Conservation (phyloP, 257 asterid species). For the Solanum habrochaites region DNA sequence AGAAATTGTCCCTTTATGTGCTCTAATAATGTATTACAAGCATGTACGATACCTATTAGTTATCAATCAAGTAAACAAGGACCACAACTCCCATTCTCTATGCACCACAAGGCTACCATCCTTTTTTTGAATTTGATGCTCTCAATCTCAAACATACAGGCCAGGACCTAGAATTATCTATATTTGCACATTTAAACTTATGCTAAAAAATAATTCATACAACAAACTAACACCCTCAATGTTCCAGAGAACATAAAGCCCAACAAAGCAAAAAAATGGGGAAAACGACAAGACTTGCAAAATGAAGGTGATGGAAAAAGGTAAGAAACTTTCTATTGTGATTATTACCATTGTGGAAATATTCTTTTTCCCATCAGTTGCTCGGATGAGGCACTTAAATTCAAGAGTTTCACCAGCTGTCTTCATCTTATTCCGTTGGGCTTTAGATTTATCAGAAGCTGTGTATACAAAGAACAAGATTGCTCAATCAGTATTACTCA, state of each 20-base stretch:
- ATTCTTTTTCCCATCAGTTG: conserved; percentile 75
- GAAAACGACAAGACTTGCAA: not conserved
- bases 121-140: not conserved
- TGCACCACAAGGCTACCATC: not conserved
- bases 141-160: not conserved
- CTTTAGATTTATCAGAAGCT: conserved; percentile 82
- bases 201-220: not conserved
- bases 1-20: not conserved
- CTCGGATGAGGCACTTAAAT: conserved; percentile 69
- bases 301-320: not conserved
- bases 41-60: not conserved
- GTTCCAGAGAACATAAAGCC: not conserved
- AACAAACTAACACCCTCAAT: not conserved
- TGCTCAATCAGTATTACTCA: not conserved
- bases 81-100: not conserved
- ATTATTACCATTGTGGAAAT: conserved; percentile 52
- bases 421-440: conserved; percentile 51
- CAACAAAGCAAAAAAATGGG: not conserved
- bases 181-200: not conserved
- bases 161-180: not conserved
- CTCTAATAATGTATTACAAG: not conserved
- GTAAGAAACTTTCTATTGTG: not conserved
- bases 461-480: not conserved
- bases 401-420: conserved; percentile 57
- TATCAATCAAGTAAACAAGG: not conserved